Percentiles rank a stretch among this genome's conserved stretches.
Conservation (phyloP, 2,329 filamentous ascomycete species). For the Aspergillus candidus region DNA sequence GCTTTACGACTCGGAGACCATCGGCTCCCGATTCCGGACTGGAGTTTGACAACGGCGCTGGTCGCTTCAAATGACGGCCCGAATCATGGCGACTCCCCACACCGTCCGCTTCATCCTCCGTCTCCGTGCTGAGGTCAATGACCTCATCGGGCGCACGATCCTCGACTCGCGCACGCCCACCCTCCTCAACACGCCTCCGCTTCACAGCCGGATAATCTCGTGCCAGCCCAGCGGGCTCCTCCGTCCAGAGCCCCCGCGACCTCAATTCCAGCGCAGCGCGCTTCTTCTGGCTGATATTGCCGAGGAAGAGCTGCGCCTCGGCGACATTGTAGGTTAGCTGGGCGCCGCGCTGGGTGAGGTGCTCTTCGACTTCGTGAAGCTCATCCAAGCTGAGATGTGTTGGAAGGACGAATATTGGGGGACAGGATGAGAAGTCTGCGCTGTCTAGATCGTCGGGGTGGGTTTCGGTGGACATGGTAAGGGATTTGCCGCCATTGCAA, state of each 20-base stretch:
- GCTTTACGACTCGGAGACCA: constrained; percentile 45
- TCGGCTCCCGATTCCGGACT: constrained; percentile 14
- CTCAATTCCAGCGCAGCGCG: constrained; percentile 74
- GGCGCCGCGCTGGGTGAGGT: constrained; percentile 50
- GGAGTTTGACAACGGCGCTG: not conserved
- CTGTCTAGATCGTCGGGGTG: too few relatives aligned
- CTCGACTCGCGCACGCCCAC: too few relatives aligned
- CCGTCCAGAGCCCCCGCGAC: constrained; percentile 53
- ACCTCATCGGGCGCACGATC: constrained; percentile 5
- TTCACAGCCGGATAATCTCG: constrained; percentile 20
- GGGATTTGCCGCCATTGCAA: too few relatives aligned
- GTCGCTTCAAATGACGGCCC: constrained; percentile 7
- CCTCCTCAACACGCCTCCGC: constrained; percentile 17
- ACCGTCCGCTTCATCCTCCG: constrained; percentile 24
- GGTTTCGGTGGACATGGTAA: too few relatives aligned
- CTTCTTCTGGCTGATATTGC: constrained; percentile 62
- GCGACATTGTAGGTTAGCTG: constrained; percentile 63
- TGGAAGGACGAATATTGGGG: constrained; percentile 66
- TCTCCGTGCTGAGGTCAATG: constrained; percentile 28
- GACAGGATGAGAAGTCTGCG: constrained; percentile 36
- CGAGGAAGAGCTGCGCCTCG: constrained; percentile 69
- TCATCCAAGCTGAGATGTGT: constrained; percentile 62
- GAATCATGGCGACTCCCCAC: constrained; percentile 9
- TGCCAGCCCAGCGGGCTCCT: constrained; percentile 23
- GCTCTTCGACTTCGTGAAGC: constrained; percentile 58